A percentile compares a stretch with the other conserved stretches of the same genome.
Evolutionary conservation across 2,329 filamentous ascomycete genomes (phyloP).

Genomic region (Diplodia sapinea): DNA sequence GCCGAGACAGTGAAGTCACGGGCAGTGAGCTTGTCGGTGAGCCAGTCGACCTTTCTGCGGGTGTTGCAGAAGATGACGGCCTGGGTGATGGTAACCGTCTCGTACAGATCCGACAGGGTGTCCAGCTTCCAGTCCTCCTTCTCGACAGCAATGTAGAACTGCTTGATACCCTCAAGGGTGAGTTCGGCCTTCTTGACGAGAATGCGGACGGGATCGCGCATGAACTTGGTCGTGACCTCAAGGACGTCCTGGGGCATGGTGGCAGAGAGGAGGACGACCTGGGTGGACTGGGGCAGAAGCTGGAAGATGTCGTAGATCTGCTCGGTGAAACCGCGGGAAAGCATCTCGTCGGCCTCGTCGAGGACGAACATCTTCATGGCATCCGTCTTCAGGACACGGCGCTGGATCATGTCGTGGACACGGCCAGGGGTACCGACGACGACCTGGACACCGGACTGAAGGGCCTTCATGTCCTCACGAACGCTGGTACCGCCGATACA

Average conservation of each 20-base stretch:
- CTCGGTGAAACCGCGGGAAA: conserved; percentile 99
- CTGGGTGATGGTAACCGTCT: conserved; percentile 99
- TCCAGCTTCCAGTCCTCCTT: conserved; percentile 99
- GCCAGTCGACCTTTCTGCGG: conserved; percentile 99
- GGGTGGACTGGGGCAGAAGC: conserved; percentile 94
- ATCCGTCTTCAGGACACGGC: conserved; percentile 94
- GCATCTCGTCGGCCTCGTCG: conserved; percentile 99
- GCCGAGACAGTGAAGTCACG: conserved; percentile 99
- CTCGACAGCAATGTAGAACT: conserved; percentile 99
- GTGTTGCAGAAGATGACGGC: conserved; percentile 99
- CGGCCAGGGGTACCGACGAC: conserved; percentile 97
- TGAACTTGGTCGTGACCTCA: conserved; percentile 99
- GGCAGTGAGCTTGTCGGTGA: conserved; percentile 97
- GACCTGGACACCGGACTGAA: conserved; percentile 94
- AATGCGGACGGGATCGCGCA: conserved; percentile 98
- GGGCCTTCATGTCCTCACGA: conserved; percentile 97
- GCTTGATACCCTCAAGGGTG: conserved; percentile 99
- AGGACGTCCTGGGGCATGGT: conserved; percentile 99
- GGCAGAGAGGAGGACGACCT: conserved; percentile 96
- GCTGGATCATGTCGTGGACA: conserved; percentile 99
- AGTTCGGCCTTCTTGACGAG: conserved; percentile 99
- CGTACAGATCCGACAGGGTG: conserved; percentile 97
- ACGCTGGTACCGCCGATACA: conserved; percentile 99
- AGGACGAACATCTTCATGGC: conserved; percentile 99
- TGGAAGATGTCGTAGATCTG: conserved; percentile 99